Evolutionary conservation across 192 early-diverging fungal species (phyloP), one percentile per base, ranked within the genome.

Genomic region (Coemansia sp.): DNA sequence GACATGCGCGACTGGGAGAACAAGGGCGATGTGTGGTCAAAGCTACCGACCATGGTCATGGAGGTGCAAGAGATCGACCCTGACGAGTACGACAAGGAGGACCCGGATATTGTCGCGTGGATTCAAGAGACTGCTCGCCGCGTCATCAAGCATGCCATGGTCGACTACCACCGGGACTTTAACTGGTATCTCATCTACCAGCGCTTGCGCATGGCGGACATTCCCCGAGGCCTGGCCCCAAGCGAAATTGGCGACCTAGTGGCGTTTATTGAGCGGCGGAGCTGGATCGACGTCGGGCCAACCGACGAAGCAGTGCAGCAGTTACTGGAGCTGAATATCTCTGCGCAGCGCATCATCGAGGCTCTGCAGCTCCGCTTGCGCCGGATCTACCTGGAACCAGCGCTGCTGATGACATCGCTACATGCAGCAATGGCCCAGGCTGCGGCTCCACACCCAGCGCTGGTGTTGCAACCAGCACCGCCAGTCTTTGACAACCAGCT

Each of bases 1-100:
- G 80, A 83, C 59, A 83, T 83, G 80, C 80, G 80, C 19, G 80
- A 83, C 65, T 83, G 80, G 80, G 80, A 77, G 61, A 83, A 65
- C 68, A 70, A 68, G 53, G 80, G 80, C 49, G 65, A 77, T 29
- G 80, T 83, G 65, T 83, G 80, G 80, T 71, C 71, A 15, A 68
- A 36, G 39, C 71, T 74, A 53, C 80, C 80, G 9, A 71, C 75
- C 27, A 83, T 83, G 64, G 43, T 83, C 41, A 83, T 83, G 75
- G 80, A 83, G 53, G 46, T 62, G 1, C 68, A 75, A 8, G 65
- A 68, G 9, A 67, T 83, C 6, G 75, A 83, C 19, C 80, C 80
- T 0, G 74, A 83, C 24, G 80, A 77, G 36, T 83, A 74, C 39
- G 75, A 83, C 53, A 73, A 71, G 59, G 80, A 83, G 60, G 80